phyloP scores from a whole-genome alignment of 352 stramenopile genomes.

The Globisporangium cederbergense region DNA sequence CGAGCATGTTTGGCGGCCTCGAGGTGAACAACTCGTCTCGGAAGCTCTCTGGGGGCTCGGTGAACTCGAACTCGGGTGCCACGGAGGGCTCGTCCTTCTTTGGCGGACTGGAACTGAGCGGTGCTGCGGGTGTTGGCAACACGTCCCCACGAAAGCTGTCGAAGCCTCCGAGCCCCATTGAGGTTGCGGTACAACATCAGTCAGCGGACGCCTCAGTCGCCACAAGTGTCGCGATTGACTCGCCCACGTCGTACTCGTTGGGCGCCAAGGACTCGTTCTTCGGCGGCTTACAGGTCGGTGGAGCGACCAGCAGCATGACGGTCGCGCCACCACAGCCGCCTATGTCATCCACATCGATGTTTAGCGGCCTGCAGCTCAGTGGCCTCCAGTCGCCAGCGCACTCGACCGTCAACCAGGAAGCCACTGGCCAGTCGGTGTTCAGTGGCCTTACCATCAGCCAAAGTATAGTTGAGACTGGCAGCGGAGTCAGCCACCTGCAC shows the following conservation, averaged over 20 bases:
- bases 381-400: conserved; percentile 11
- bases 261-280: conserved; percentile 40
- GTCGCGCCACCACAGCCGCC: background rate
- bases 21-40: conserved; percentile 17
- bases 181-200: background rate
- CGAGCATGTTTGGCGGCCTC: conserved; percentile 24
- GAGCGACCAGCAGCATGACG: background rate
- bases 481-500: background rate
- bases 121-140: background rate
- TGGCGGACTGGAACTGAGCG: conserved; percentile 38
- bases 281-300: conserved; percentile 20
- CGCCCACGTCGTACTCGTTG: conserved; percentile 27
- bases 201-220: background rate
- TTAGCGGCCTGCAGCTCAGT: conserved; percentile 45
- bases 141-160: conserved; percentile 8
- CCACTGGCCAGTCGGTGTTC: conserved; percentile 11
- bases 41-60: conserved; percentile 15
- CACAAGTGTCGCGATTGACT: conserved; percentile 16
- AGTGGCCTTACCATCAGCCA: conserved; percentile 11
- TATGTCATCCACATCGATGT: conserved; percentile 23
- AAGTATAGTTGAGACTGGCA: background rate
- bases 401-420: conserved; percentile 6
- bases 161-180: conserved; percentile 5
- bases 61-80: conserved; percentile 6
- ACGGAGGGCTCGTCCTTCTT: conserved; percentile 26